Evolutionary conservation across 179 eudicot genomes (phyloP).

Genomic region (Actinidia arguta): DNA sequence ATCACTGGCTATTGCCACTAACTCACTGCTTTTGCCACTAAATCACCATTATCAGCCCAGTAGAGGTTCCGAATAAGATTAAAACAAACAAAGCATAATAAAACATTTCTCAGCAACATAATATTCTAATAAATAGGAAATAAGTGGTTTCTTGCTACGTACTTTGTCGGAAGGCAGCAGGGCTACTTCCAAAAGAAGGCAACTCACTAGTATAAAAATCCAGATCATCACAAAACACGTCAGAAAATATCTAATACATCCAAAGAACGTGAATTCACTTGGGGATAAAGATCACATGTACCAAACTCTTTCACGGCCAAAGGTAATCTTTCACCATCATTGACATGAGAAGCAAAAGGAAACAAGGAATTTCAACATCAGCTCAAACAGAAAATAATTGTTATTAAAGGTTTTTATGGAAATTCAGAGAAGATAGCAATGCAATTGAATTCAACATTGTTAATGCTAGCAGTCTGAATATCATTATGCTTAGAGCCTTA

Average conservation of each 20-base stretch:
- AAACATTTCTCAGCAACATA: not conserved
- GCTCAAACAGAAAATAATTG: not conserved
- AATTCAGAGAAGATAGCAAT: not conserved
- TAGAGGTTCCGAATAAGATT: conserved; percentile 71
- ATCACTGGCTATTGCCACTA: too few species aligned
- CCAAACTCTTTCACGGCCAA: conserved; percentile 96
- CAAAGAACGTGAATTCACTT: conserved; percentile 52
- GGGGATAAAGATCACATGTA: conserved; percentile 99
- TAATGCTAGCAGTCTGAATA: conserved; percentile 89
- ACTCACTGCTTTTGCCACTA: conserved; percentile 95
- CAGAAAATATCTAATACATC: not conserved
- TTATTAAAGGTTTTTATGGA: not conserved
- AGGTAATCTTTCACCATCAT: conserved; percentile 97
- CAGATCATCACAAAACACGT: not conserved
- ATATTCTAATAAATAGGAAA: not conserved
- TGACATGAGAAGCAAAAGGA: conserved; percentile 53
- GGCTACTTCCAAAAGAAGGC: not conserved
- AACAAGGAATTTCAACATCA: not conserved
- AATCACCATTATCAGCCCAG: conserved; percentile 99
- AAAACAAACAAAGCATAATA: not conserved
- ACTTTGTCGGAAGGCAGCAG: conserved; percentile 63
- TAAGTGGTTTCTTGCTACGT: conserved; percentile 28
- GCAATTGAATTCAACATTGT: conserved; percentile 69
- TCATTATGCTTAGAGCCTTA: conserved; percentile 95
- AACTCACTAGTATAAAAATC: not conserved